These are phyloP conservation scores for Panicum miliaceum DNA, from an alignment of 176 grass and related monocot species.

Conservation along the genomic window DNA sequence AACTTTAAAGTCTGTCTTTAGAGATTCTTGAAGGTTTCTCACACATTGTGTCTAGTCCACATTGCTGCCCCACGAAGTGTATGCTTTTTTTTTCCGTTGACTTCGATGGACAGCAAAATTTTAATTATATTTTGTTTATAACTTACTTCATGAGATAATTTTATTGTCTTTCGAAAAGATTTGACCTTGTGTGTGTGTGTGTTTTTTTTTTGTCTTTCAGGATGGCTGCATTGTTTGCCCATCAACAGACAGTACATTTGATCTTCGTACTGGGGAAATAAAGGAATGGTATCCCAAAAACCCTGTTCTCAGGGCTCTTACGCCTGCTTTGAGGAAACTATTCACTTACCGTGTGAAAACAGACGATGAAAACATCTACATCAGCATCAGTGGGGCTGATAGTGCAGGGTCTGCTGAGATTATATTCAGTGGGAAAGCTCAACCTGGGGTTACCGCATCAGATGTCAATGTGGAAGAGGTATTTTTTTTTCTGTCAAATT, in stretches of 20 bases:
- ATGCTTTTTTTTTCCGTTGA: not conserved
- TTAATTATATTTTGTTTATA: not conserved
- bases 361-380: slow-evolving; percentile 82
- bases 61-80: not conserved
- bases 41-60: not conserved
- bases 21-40: slow-evolving; percentile 3
- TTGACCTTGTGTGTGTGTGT: not conserved
- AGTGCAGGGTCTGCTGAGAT: slow-evolving; percentile 81
- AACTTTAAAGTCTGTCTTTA: not conserved
- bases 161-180: not conserved
- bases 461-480: slow-evolving; percentile 99
- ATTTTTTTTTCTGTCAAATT: not conserved
- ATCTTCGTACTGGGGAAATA: slow-evolving; percentile 83
- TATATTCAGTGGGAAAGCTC: slow-evolving; percentile 87
- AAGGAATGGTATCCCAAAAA: slow-evolving; percentile 99
- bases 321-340: slow-evolving; percentile 80
- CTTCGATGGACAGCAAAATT: not conserved
- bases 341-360: slow-evolving; percentile 76
- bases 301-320: slow-evolving; percentile 86
- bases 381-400: slow-evolving; percentile 63
- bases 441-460: slow-evolving; percentile 79
- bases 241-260: slow-evolving; percentile 93
- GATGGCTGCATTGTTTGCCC: slow-evolving; percentile 95
- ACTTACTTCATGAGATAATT: not conserved
- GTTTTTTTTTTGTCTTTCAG: slow-evolving; percentile 45